Conservation (phyloP, 129 eudicot species). For the Saussurea involucrata region DNA sequence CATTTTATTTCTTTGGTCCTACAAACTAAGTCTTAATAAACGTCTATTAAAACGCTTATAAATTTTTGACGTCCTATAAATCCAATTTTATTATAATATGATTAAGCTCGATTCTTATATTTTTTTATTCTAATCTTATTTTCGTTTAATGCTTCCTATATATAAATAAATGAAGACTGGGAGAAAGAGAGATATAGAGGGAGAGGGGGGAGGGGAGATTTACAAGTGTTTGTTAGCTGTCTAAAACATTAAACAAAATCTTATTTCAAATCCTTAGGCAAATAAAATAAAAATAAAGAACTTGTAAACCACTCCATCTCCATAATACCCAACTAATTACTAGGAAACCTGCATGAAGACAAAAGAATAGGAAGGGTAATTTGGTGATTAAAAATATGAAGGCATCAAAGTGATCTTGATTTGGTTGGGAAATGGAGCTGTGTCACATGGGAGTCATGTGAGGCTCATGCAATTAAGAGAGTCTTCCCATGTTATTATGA, state of each 20-base stretch:
- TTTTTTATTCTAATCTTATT: too few relatives aligned
- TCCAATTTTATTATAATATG: too few relatives aligned
- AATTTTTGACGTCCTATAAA: too few relatives aligned
- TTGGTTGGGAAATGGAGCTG: constrained; percentile 47
- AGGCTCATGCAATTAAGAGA: constrained; percentile 54
- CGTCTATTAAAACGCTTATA: too few relatives aligned
- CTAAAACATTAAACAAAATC: constrained; percentile 19
- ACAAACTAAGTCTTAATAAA: too few relatives aligned
- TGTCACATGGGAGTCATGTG: constrained; percentile 63
- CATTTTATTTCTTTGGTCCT: too few relatives aligned
- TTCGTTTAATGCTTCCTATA: too few relatives aligned
- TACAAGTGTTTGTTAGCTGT: constrained; percentile 20
- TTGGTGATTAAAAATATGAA: constrained; percentile 11
- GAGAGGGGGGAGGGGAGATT: not conserved
- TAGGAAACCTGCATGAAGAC: constrained; percentile 17
- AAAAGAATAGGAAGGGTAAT: constrained; percentile 31
- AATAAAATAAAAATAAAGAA: not conserved
- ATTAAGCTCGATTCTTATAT: too few relatives aligned
- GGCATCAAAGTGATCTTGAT: constrained; percentile 17
- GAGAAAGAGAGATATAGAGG: too few relatives aligned
- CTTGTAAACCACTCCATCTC: constrained; percentile 15
- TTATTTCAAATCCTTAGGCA: constrained; percentile 13
- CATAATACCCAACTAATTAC: constrained; percentile 11
- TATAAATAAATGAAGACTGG: too few relatives aligned
- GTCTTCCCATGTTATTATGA: constrained; percentile 67